These are phyloP conservation scores for Cornus controversa DNA, from an alignment of 148 eudicot species.

Conservation along the genomic window DNA sequence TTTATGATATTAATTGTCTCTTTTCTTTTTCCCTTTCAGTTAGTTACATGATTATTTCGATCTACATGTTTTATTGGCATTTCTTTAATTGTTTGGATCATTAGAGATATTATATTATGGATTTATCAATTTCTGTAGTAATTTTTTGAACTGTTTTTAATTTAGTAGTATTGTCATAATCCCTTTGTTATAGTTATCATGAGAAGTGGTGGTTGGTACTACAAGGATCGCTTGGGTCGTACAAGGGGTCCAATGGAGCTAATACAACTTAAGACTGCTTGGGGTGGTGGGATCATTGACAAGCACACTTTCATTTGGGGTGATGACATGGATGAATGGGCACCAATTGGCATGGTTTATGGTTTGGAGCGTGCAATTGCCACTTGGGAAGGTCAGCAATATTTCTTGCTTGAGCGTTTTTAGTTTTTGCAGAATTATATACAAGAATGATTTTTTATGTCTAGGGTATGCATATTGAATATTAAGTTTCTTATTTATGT, in stretches of 20 bases:
- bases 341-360: slow-evolving; percentile 91
- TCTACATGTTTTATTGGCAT: background rate
- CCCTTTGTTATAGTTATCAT: slow-evolving; percentile 50
- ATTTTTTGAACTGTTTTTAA: background rate
- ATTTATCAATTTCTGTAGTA: background rate
- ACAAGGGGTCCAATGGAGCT: slow-evolving; percentile 90
- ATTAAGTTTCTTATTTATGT: background rate
- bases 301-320: slow-evolving; percentile 93
- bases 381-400: slow-evolving; percentile 85
- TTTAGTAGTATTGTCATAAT: background rate
- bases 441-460: too few relatives aligned
- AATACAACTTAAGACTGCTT: slow-evolving; percentile 86
- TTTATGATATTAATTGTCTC: too few relatives aligned
- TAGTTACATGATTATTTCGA: background rate
- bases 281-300: slow-evolving; percentile 90
- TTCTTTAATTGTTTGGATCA: background rate
- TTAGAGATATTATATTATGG: background rate
- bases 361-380: slow-evolving; percentile 85
- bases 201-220: slow-evolving; percentile 82
- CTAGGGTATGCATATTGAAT: background rate
- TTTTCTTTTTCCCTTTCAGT: background rate
- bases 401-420: background rate
- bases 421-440: too few relatives aligned
- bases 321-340: slow-evolving; percentile 98
- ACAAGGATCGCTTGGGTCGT: slow-evolving; percentile 90